Evolutionary conservation across 768 basidiomycete genomes (phyloP).

Genomic region (Tylopilus felleus): DNA sequence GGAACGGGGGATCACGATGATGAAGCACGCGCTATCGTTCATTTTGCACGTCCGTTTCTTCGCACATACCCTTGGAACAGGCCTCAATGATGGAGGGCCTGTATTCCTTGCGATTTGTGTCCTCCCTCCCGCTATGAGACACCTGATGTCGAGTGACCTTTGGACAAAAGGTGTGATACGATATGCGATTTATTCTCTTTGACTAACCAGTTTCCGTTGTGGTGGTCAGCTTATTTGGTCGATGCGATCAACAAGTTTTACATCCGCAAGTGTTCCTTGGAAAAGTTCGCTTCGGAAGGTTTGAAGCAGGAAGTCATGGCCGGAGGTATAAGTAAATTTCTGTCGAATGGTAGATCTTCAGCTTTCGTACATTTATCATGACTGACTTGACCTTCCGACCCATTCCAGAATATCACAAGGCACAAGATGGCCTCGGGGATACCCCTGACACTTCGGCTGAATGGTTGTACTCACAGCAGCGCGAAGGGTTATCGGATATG

Average conservation of each 20-base stretch:
- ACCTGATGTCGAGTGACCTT: constrained; percentile 3
- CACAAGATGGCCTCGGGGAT: constrained; percentile 18
- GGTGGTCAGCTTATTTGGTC: constrained; percentile 18
- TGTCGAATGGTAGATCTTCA: constrained; percentile 12
- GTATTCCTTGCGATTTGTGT: constrained; percentile 20
- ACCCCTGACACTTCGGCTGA: constrained; percentile 14
- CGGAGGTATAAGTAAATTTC: constrained; percentile 13
- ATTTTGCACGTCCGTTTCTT: constrained; percentile 24
- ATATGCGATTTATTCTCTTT: background rate
- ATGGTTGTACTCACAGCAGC: constrained; percentile 5
- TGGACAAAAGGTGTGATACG: constrained; percentile 21
- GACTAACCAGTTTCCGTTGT: background rate
- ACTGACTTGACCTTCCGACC: background rate
- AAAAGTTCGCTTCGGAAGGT: background rate
- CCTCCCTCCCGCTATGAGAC: constrained; percentile 5
- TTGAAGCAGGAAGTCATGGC: constrained; percentile 26
- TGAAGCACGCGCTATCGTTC: constrained; percentile 13
- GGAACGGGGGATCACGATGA: constrained; percentile 6
- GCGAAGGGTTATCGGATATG: constrained; percentile 3
- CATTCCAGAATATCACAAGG: constrained; percentile 17
- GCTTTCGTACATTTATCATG: background rate
- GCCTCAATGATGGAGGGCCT: constrained; percentile 17
- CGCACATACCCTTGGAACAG: constrained; percentile 14
- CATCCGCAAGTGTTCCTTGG: constrained; percentile 22
- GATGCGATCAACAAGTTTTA: constrained; percentile 16